Conservation (phyloP, 2,329 filamentous ascomycete genomes). For the Xylaria sp. region DNA sequence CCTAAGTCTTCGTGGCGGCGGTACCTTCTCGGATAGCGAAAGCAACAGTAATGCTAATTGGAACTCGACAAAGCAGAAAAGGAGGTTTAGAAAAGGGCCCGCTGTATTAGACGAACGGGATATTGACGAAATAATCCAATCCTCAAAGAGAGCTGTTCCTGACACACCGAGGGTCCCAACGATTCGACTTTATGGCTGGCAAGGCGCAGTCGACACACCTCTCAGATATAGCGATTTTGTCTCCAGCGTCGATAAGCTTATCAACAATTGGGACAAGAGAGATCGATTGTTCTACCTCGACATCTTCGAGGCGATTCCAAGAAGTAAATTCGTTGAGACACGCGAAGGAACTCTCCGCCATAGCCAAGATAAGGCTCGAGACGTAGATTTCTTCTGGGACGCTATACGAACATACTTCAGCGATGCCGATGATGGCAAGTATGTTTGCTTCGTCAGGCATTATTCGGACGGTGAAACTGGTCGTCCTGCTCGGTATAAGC, state of each 20-base stretch:
- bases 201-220: slow-evolving; percentile 22
- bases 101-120: background rate
- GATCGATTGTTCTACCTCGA: slow-evolving; percentile 40
- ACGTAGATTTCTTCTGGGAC: slow-evolving; percentile 25
- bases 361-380: background rate
- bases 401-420: slow-evolving; percentile 35
- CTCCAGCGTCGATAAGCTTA: slow-evolving; percentile 32
- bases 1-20: slow-evolving; percentile 38
- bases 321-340: background rate
- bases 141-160: background rate
- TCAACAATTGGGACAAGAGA: slow-evolving; percentile 25
- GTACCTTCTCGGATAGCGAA: background rate
- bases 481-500: slow-evolving; percentile 32
- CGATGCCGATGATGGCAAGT: background rate
- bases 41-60: background rate
- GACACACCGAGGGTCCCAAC: background rate
- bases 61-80: background rate
- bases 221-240: slow-evolving; percentile 31
- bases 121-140: background rate
- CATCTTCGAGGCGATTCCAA: slow-evolving; percentile 31
- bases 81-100: background rate
- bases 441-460: slow-evolving; percentile 38
- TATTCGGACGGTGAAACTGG: slow-evolving; percentile 32
- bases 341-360: slow-evolving; percentile 34
- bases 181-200: slow-evolving; percentile 37